Evolutionary conservation across 2,329 filamentous ascomycete genomes (phyloP).

Genomic region (Colletotrichum tamarilloi): DNA sequence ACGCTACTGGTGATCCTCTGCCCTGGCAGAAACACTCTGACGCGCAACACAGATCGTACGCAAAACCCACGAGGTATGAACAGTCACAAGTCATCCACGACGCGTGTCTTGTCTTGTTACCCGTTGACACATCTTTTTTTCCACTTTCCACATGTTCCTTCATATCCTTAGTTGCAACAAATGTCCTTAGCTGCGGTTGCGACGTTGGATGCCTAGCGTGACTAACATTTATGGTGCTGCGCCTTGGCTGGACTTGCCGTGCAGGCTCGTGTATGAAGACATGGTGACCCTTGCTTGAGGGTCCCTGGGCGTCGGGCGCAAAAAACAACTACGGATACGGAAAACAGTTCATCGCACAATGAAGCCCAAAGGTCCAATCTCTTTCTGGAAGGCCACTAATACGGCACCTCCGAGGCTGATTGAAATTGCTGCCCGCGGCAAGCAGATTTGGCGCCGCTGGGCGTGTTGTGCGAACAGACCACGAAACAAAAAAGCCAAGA

Average conservation of each 20-base stretch:
- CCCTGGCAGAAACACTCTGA: background rate
- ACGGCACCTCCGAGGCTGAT: slow-evolving; percentile 54
- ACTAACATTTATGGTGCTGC: slow-evolving; percentile 35
- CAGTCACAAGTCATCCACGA: background rate
- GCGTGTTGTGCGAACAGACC: background rate
- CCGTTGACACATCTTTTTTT: background rate
- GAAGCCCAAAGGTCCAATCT: slow-evolving; percentile 43
- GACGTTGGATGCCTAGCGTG: background rate
- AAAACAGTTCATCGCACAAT: slow-evolving; percentile 33
- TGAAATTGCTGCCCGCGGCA: slow-evolving; percentile 31
- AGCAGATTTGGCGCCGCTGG: no score
- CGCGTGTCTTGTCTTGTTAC: background rate
- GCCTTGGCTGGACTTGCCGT: slow-evolving; percentile 51
- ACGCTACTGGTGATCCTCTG: background rate
- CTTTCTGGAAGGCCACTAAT: slow-evolving; percentile 41
- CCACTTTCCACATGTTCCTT: background rate
- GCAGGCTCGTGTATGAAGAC: slow-evolving; percentile 46
- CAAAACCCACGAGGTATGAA: background rate
- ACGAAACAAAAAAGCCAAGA: background rate
- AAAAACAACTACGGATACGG: slow-evolving; percentile 25
- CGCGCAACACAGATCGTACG: background rate
- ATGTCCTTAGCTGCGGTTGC: background rate
- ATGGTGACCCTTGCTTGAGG: slow-evolving; percentile 48
- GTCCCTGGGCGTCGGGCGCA: slow-evolving; percentile 47
- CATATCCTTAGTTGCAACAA: background rate